These are phyloP conservation scores for Annulohypoxylon truncatum DNA, from an alignment of 2,329 filamentous ascomycete species.

Conservation along the genomic window DNA sequence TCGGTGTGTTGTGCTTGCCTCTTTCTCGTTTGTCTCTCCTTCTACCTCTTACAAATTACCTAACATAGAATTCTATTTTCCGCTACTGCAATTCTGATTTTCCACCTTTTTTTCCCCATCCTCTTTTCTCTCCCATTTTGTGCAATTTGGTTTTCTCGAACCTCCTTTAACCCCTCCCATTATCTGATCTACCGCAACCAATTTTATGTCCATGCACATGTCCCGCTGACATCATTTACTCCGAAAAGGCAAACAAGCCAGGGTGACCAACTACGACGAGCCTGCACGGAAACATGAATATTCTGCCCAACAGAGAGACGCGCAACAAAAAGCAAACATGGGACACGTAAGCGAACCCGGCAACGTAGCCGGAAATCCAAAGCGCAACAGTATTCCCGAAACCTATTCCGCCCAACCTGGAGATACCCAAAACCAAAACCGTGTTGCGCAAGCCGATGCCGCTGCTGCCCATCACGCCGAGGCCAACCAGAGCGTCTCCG, in stretches of 20 bases:
- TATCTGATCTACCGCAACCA: constrained; percentile 7
- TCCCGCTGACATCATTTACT: constrained; percentile 51
- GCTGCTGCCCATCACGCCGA: constrained; percentile 72
- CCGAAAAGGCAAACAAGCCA: constrained; percentile 83
- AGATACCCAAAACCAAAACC: constrained; percentile 74
- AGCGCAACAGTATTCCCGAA: constrained; percentile 63
- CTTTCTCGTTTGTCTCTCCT: background rate
- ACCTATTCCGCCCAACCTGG: constrained; percentile 72
- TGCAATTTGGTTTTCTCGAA: background rate
- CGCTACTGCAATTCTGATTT: background rate
- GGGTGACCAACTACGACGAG: constrained; percentile 69
- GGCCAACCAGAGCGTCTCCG: constrained; percentile 65
- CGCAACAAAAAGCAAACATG: constrained; percentile 71
- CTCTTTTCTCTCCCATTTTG: background rate
- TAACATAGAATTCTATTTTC: background rate
- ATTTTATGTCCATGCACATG: constrained; percentile 20
- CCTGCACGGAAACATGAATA: constrained; percentile 64
- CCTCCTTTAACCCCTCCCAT: background rate
- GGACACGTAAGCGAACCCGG: constrained; percentile 58
- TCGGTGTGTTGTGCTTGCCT: constrained; percentile 12
- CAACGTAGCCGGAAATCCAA: constrained; percentile 47
- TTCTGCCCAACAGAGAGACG: constrained; percentile 58
- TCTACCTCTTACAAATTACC: constrained; percentile 2
- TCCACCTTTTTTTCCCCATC: background rate
- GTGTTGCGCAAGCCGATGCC: constrained; percentile 75